Evolutionary conservation across 768 basidiomycete species (phyloP).

Genomic region (Suillus plorans): DNA sequence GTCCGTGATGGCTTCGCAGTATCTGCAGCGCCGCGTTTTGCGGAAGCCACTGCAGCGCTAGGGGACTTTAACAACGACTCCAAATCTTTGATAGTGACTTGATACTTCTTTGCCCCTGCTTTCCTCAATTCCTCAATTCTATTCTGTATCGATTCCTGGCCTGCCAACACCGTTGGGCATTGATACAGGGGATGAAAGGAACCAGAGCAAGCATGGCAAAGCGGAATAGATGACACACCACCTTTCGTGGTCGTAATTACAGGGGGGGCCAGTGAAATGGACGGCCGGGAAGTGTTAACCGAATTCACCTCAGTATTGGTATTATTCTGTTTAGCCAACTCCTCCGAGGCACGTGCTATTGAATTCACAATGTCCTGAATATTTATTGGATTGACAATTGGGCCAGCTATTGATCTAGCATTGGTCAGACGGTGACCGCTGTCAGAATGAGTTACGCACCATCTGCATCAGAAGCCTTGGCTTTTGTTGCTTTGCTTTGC

Average conservation of each 20-base stretch:
- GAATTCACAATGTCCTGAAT: background rate
- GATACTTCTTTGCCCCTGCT: conserved; percentile 16
- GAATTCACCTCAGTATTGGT: background rate
- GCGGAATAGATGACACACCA: conserved; percentile 8
- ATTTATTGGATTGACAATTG: background rate
- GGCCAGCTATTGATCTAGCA: conserved; percentile 4
- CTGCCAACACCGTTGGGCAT: conserved; percentile 49
- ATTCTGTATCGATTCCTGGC: conserved; percentile 41
- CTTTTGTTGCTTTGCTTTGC: background rate
- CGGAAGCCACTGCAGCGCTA: conserved; percentile 15
- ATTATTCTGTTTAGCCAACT: background rate
- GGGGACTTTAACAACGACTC: conserved; percentile 30
- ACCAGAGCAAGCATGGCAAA: conserved; percentile 48
- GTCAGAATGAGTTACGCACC: background rate
- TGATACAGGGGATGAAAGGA: conserved; percentile 48
- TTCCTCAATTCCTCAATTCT: conserved; percentile 46
- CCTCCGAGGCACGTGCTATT: background rate
- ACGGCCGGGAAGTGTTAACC: background rate
- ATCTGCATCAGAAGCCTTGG: background rate
- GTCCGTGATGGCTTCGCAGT: background rate
- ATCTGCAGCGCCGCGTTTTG: conserved; percentile 6
- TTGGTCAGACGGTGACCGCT: background rate
- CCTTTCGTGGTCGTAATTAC: conserved; percentile 3
- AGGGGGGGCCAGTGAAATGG: background rate
- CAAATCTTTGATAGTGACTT: conserved; percentile 41